phyloP scores from a whole-genome alignment of 495 filamentous ascomycete species.

The Pyrenula massariospora region DNA sequence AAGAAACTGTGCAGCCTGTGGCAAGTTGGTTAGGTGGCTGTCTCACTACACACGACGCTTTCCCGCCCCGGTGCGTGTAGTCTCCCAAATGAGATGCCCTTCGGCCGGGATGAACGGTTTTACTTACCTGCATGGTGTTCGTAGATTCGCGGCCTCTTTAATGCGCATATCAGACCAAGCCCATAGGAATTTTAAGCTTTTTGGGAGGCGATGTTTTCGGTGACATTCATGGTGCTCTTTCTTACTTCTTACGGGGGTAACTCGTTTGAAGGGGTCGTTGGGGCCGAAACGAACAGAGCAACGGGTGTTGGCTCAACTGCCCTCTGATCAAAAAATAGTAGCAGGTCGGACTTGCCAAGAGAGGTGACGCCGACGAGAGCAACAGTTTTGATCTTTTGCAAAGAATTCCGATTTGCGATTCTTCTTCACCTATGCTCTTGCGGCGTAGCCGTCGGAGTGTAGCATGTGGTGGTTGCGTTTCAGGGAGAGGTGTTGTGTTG shows the following conservation, averaged over 20 bases:
- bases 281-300: not conserved
- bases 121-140: too few species aligned
- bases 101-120: too few species aligned
- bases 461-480: not conserved
- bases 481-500: not conserved
- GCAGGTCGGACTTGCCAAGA: not conserved
- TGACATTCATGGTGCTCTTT: not conserved
- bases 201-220: not conserved
- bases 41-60: too few species aligned
- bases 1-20: too few species aligned
- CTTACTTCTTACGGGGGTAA: not conserved
- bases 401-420: not conserved
- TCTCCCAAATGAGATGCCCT: too few species aligned
- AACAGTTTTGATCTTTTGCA: not conserved
- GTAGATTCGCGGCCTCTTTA: too few species aligned
- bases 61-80: too few species aligned
- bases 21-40: too few species aligned
- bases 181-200: too few species aligned
- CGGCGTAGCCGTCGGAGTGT: not conserved
- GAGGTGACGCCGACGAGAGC: not conserved
- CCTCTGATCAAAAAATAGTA: not conserved
- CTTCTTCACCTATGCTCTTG: not conserved
- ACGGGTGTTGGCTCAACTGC: not conserved
- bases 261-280: not conserved
- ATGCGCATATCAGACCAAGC: too few species aligned